phyloP scores from a whole-genome alignment of 805 yeast species.

The Saccharomycopsis fermentans region DNA sequence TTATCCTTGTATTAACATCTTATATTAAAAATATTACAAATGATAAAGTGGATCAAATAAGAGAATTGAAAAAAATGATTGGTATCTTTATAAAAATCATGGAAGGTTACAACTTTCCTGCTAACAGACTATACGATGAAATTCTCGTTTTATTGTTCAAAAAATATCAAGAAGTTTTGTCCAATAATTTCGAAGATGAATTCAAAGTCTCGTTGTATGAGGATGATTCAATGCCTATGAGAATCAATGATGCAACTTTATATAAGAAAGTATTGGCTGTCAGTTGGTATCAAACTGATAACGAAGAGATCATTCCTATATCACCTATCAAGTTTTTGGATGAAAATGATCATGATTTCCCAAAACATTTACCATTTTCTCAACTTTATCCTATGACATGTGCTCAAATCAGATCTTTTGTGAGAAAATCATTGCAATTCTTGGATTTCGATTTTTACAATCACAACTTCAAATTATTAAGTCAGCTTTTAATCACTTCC shows the following conservation, averaged over 20 bases:
- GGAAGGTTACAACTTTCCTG: constrained; percentile 59
- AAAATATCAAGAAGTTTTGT: constrained; percentile 47
- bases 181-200: constrained; percentile 45
- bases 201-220: constrained; percentile 56
- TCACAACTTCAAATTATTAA: constrained; percentile 48
- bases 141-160: constrained; percentile 49
- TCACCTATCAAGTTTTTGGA: constrained; percentile 12
- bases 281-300: constrained; percentile 58
- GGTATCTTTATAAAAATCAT: constrained; percentile 68
- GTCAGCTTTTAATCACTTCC: constrained; percentile 46
- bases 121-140: constrained; percentile 45
- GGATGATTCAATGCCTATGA: constrained; percentile 86
- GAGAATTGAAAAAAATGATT: constrained; percentile 47
- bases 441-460: constrained; percentile 54
- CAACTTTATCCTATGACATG: constrained; percentile 83
- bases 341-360: constrained; percentile 28
- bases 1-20: constrained; percentile 42
- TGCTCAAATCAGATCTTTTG: constrained; percentile 55
- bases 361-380: constrained; percentile 75
- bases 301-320: constrained; percentile 20
- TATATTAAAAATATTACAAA: constrained; percentile 23
- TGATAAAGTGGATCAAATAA: constrained; percentile 37
- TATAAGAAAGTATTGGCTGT: constrained; percentile 54
- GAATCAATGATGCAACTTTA: constrained; percentile 46
- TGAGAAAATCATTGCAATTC: constrained; percentile 55